phyloP scores from a whole-genome alignment of 345 rosid genomes.

The Citrus sp. region DNA sequence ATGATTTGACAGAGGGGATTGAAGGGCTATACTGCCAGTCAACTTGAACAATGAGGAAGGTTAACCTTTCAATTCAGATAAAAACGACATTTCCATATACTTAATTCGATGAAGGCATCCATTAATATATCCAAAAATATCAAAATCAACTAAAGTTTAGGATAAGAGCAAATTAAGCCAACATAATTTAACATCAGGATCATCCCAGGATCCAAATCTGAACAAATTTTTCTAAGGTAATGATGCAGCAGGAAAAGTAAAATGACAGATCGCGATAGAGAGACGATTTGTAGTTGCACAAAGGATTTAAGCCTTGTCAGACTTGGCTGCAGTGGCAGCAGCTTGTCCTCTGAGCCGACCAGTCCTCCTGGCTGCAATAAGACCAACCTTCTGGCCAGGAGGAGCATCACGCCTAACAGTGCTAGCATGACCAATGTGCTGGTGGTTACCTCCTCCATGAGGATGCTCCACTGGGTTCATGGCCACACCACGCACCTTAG shows the following conservation, averaged over 20 bases:
- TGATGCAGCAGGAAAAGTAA: too few relatives aligned
- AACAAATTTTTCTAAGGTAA: conserved; percentile 8
- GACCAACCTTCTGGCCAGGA: conserved; percentile 56
- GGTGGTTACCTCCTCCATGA: conserved; percentile 55
- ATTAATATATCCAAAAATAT: background rate
- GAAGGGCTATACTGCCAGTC: too few relatives aligned
- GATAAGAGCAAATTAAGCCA: background rate
- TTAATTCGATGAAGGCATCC: background rate
- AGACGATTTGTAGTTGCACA: background rate
- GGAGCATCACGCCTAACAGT: conserved; percentile 51
- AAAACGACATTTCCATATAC: background rate
- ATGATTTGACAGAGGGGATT: too few relatives aligned
- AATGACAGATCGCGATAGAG: too few relatives aligned
- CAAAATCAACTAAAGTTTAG: background rate
- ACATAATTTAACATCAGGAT: background rate
- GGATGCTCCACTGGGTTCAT: conserved; percentile 61
- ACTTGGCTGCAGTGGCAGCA: conserved; percentile 36
- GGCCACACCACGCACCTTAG: conserved; percentile 56
- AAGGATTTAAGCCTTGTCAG: conserved; percentile 25
- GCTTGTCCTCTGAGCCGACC: conserved; percentile 43
- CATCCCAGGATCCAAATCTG: background rate
- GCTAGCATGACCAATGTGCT: conserved; percentile 51
- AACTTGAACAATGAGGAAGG: too few relatives aligned
- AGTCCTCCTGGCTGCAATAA: conserved; percentile 49
- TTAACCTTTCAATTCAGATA: too few relatives aligned